Evolutionary conservation across 345 rosid species (phyloP), one percentile per base, ranked within the genome.

Genomic region (Mercurialis annua): DNA sequence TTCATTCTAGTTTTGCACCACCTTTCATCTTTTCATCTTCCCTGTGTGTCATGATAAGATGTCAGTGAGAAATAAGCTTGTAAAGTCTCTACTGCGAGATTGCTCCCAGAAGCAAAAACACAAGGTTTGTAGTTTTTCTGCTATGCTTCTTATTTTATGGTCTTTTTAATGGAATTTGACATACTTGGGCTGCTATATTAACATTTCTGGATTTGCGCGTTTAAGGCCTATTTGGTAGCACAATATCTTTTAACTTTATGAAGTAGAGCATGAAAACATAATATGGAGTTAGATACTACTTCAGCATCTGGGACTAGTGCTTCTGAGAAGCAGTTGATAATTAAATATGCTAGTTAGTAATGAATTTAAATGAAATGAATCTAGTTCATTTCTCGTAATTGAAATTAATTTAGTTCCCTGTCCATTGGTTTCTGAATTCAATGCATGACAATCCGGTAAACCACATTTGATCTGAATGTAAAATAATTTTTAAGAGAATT

Each of bases 61-160:
- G 44, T 4, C 71, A 18, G 67, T 85, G 63, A 80, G 81, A 61
- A 84, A 83, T 58, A 90, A 84, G 82, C 81, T 90, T 20, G 87
- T 70, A 0, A 87, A 81, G 70, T 78, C 93, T 65, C 83, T 92
- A 38, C 57, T 88, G 71, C 86, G 93, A 66, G 92, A 90, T 74
- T 83, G 80, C 71, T 86, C 89, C 1, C 76, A 79, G 68, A 85
- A 82, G 85, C 80, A 60, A 24, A 72, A 53, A 24, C 90, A 84
- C 0, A 80, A 87, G 98, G 98, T 93, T 84, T 62, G 60, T 40
- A 64, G 58, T 55, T 60, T 27, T 62, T 51, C 68, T 48, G 51
- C 61, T 33, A 31, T 14, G 29, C 29, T 52, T 16, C 24, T 34
- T 48, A 16, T 51, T 0, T 27, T 7, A 40, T 3, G 44, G 8